Evolutionary conservation across 163 green algal species (phyloP), one percentile per base, ranked within the genome.

Genomic region (Volvox carteri): DNA sequence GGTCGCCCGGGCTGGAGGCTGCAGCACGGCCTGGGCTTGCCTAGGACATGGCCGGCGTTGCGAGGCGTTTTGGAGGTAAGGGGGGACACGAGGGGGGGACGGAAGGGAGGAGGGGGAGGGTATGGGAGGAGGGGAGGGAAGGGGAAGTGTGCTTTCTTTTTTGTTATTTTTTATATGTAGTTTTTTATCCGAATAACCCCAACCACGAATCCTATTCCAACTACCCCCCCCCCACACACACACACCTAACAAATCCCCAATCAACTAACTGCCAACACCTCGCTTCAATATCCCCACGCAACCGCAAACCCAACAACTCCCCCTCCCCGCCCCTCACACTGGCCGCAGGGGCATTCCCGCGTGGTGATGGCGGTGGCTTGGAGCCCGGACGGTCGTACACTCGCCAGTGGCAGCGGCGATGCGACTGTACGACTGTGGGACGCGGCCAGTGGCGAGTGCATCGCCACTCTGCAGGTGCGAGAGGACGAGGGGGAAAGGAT

Each of bases 381-480:
- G 73, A 84, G 77, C 60, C 75, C 52, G 7, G 78, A 87, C 50
- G 77, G 77, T 46, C 12, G 21, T 12, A 70, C 41, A 2, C 41
- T 90, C 14, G 76, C 62, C 60, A 87, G 37, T 21, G 58, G 41
- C 75, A 85, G 72, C 35, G 65, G 78, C 11, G 85, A 85, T 60
- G 23, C 37, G 28, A 85, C 72, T 18, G 72, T 78, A 5, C 37
- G 72, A 33, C 72, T 90, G 52, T 90, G 85, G 85, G 72, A 90
- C n/a, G 39, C 68, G 46, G 46, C 76, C n/a, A 84, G 50, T 23
- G 76, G 76, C 21, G 52, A 84, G 30, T 73, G 76, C 76, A 72
- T 84, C 76, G 76, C 35, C 9, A 30, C 16, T 18, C 76, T 84
- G 50, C 30, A 81, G 44, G 73, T 81, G n/a, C n/a, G n/a, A n/a